Conservation (phyloP, 2,329 filamentous ascomycete genomes). For the Aspergillus unguis region DNA sequence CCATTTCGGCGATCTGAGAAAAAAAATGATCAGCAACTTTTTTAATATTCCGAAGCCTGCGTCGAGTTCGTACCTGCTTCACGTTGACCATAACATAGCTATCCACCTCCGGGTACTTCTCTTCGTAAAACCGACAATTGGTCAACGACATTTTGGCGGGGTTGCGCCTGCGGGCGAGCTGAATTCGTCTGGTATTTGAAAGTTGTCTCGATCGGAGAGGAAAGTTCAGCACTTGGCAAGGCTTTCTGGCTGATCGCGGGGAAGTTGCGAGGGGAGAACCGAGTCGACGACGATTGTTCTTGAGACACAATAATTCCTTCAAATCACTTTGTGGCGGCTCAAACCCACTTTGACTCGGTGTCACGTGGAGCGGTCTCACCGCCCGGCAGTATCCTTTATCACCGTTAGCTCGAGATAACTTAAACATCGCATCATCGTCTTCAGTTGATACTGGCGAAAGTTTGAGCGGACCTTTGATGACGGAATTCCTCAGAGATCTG, state of each 20-base stretch:
- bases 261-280: not conserved
- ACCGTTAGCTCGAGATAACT: not conserved
- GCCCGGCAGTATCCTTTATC: slow-evolving; percentile 14
- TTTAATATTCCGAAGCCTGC: not conserved
- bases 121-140: slow-evolving; percentile 96
- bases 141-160: slow-evolving; percentile 82
- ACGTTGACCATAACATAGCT: slow-evolving; percentile 99
- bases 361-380: slow-evolving; percentile 18
- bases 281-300: slow-evolving; percentile 18
- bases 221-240: slow-evolving; percentile 6
- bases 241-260: not conserved
- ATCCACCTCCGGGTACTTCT: slow-evolving; percentile 97
- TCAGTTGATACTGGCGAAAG: not conserved
- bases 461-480: not conserved
- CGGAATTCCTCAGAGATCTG: no score
- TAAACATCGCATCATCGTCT: not conserved
- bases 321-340: slow-evolving; percentile 39
- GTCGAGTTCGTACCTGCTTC: slow-evolving; percentile 67
- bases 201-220: not conserved
- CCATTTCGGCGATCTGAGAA: slow-evolving; percentile 93
- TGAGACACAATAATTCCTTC: slow-evolving; percentile 28
- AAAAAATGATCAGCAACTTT: slow-evolving; percentile 16
- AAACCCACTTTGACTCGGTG: slow-evolving; percentile 32
- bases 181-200: slow-evolving; percentile 5
- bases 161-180: slow-evolving; percentile 28